phyloP scores from a whole-genome alignment of 257 asterid species.

The Thymus quinquecostatus region DNA sequence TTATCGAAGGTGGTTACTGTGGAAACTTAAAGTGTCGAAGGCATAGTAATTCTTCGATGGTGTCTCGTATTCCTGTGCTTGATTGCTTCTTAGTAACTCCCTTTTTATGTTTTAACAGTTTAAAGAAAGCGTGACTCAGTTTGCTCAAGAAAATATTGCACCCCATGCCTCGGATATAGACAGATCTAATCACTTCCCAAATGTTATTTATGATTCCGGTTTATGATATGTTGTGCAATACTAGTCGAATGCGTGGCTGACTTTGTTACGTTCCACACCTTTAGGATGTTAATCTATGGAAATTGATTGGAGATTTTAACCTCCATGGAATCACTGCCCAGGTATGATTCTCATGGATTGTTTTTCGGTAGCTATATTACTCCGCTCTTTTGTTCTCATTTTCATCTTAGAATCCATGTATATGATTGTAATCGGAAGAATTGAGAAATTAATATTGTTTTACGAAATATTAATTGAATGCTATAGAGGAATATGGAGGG shows the following conservation, averaged over 20 bases:
- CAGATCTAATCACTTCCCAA: slow-evolving; percentile 78
- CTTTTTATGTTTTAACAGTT: slow-evolving; percentile 51
- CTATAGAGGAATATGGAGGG: slow-evolving; percentile 94
- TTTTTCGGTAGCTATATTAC: no score
- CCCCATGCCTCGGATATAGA: slow-evolving; percentile 89
- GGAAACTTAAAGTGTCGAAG: background rate
- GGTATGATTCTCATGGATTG: slow-evolving; percentile 44
- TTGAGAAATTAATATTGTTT: background rate
- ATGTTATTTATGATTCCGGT: slow-evolving; percentile 46
- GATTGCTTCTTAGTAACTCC: slow-evolving; percentile 20
- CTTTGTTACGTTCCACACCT: slow-evolving; percentile 10
- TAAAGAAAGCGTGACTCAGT: slow-evolving; percentile 91
- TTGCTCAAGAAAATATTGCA: slow-evolving; percentile 91
- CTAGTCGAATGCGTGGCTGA: slow-evolving; percentile 25
- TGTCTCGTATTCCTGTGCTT: slow-evolving; percentile 11
- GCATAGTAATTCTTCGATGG: slow-evolving; percentile 1
- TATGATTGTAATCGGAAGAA: slow-evolving; percentile 4
- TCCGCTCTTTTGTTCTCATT: background rate
- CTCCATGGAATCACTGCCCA: slow-evolving; percentile 94
- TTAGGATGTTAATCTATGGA: slow-evolving; percentile 95
- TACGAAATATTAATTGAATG: slow-evolving; percentile 14
- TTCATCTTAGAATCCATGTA: background rate
- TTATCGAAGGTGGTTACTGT: background rate
- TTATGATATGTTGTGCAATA: background rate
- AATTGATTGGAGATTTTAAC: slow-evolving; percentile 92